Conservation (phyloP, 371 early-diverging fungal genomes). For the Mucor piriformis region DNA sequence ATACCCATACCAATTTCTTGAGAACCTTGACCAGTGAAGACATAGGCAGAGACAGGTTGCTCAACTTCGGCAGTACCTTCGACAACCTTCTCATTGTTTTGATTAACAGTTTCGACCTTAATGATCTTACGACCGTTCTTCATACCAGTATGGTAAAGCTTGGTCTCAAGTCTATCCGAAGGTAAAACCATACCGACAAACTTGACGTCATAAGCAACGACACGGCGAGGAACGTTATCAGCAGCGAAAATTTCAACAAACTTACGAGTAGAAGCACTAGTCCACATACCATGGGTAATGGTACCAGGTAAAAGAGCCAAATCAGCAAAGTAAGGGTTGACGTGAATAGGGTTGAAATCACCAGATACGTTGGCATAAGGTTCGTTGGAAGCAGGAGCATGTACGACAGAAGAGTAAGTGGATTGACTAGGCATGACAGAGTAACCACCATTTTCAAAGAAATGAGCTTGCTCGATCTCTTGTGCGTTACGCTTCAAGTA, state of each 20-base stretch:
- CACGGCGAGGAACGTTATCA: slow-evolving; percentile 91
- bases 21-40: slow-evolving; percentile 97
- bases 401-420: slow-evolving; percentile 82
- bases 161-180: slow-evolving; percentile 84
- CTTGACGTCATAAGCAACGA: slow-evolving; percentile 78
- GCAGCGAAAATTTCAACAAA: slow-evolving; percentile 95
- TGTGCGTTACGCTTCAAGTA: slow-evolving; percentile 81
- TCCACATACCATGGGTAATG: slow-evolving; percentile 99
- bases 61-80: slow-evolving; percentile 94
- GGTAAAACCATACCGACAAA: slow-evolving; percentile 91
- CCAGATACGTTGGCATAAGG: slow-evolving; percentile 89
- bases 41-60: slow-evolving; percentile 89
- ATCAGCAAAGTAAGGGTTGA: slow-evolving; percentile 95
- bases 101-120: slow-evolving; percentile 89
- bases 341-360: slow-evolving; percentile 96
- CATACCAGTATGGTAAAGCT: slow-evolving; percentile 95
- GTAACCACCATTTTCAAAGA: slow-evolving; percentile 91
- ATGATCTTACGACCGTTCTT: slow-evolving; percentile 95
- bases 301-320: slow-evolving; percentile 91
- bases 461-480: slow-evolving; percentile 81
- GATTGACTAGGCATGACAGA: slow-evolving; percentile 87
- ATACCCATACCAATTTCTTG: slow-evolving; percentile 97
- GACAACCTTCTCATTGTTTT: slow-evolving; percentile 85
- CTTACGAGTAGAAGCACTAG: slow-evolving; percentile 92
- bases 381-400: slow-evolving; percentile 81